phyloP scores from a whole-genome alignment of 1,284 basidiomycete species.

The Ganoderma leucocontextum region DNA sequence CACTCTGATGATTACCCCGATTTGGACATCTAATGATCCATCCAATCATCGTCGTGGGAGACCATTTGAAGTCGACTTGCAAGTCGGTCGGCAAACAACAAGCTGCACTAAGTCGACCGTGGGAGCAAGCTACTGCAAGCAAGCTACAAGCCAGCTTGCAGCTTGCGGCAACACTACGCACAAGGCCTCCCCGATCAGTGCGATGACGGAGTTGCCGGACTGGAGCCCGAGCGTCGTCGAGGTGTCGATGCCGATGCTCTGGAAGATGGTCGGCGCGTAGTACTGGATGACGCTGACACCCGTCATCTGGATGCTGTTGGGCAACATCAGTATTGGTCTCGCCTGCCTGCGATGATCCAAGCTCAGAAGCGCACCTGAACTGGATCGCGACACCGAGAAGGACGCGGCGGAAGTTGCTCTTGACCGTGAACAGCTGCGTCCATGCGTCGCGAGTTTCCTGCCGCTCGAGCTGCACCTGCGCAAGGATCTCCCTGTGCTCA shows the following conservation, averaged over 20 bases:
- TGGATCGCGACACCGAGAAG: constrained; percentile 48
- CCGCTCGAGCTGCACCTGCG: constrained; percentile 48
- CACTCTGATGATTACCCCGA: too few species aligned
- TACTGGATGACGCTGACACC: constrained; percentile 60
- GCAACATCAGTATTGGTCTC: constrained; percentile 30
- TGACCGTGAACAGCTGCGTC: constrained; percentile 58
- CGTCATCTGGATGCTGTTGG: constrained; percentile 55
- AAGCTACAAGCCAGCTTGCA: too few species aligned
- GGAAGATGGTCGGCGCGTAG: constrained; percentile 53
- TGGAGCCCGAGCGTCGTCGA: constrained; percentile 59
- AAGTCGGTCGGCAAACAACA: too few species aligned
- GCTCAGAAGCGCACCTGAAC: constrained; percentile 32
- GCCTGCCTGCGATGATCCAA: neutral
- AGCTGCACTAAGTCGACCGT: too few species aligned
- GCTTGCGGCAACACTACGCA: too few species aligned
- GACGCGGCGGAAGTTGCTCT: constrained; percentile 55
- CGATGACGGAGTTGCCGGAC: constrained; percentile 67
- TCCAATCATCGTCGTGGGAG: too few species aligned
- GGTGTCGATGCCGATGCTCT: constrained; percentile 53
- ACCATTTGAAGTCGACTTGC: too few species aligned
- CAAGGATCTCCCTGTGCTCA: constrained; percentile 47
- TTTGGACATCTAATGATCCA: too few species aligned
- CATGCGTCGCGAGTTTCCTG: constrained; percentile 44
- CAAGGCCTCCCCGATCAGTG: constrained; percentile 62
- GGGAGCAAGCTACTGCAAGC: too few species aligned